phyloP scores from a whole-genome alignment of 208 protist genomes.

The Kentomonas sorsogonicus region DNA sequence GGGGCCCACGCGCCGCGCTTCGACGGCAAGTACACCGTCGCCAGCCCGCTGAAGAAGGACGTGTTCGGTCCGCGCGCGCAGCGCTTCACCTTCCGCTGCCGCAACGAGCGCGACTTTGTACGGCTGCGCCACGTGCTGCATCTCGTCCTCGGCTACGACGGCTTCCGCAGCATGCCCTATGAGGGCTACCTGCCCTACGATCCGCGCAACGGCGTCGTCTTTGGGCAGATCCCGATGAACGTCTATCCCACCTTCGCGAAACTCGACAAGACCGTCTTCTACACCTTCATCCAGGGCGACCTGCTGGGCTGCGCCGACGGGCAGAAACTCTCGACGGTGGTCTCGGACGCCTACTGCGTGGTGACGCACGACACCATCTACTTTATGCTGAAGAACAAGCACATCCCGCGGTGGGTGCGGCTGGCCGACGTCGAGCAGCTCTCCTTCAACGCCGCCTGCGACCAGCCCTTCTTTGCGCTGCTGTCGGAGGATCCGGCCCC shows the following conservation, averaged over 20 bases:
- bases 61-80: background rate
- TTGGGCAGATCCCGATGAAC: conserved; percentile 46
- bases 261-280: conserved; percentile 55
- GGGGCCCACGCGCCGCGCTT: conserved; percentile 6
- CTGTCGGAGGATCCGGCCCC: conserved; percentile 31
- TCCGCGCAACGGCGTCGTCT: conserved; percentile 49
- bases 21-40: conserved; percentile 10
- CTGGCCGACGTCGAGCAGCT: conserved; percentile 33
- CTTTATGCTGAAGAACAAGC: conserved; percentile 36
- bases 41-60: no score
- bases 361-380: conserved; percentile 49
- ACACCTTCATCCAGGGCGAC: conserved; percentile 37
- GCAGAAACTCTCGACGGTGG: conserved; percentile 7
- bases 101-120: conserved; percentile 29
- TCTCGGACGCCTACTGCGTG: conserved; percentile 32
- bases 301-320: conserved; percentile 17
- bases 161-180: conserved; percentile 34
- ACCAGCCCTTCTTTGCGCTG: conserved; percentile 36
- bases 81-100: conserved; percentile 21
- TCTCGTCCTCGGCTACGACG: conserved; percentile 46
- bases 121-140: conserved; percentile 43
- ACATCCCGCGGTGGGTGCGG: conserved; percentile 42
- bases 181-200: conserved; percentile 51
- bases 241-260: conserved; percentile 40
- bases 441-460: conserved; percentile 23